Evolutionary conservation across 306 rosid genomes (phyloP), one percentile per base, ranked within the genome.

Genomic region (Lathyrus aphaca): DNA sequence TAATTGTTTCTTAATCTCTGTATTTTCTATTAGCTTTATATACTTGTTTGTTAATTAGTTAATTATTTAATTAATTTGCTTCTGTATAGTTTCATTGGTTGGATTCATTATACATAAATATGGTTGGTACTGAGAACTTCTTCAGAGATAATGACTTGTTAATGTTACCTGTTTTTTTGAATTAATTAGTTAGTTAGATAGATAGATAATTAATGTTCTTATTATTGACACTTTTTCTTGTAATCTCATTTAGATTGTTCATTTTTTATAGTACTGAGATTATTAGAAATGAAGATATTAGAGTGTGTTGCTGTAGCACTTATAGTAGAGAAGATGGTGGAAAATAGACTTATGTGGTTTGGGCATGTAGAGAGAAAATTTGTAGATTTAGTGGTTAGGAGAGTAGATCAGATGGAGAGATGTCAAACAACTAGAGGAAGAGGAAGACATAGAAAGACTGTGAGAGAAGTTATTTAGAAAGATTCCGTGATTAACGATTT

Each of bases 71-170:
- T 65, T 17, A 19, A 13, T 68, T n/a, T 3, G 27, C 18, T 74
- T 23, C 8, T 29, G 15, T 59, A 39, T 68, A 58, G 46, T 57
- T 72, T 64, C 5, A 57, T 15, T 71, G 38, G 21, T 71, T 72
- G 53, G 46, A 49, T 57, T 48, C 11, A 57, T 57, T 23, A 58
- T 27, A 53, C 6, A 27, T 4, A n/a, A 25, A 39, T 45, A n/a
- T 56, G 32, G 44, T 19, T 66, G 30, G 7, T 60, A 23, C n/a
- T 56, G 17, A 51, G 46, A 19, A 61, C 55, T 32, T 21, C 45
- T 60, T 39, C 18, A 17, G 15, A 60, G 37, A 16, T 15, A 35
- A 10, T 15, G 46, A 35, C 46, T 60, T 58, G 23, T 32, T 15
- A 57, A 12, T 4, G 4, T 3, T 9, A 6, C 12, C 10, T 7